A percentile compares a stretch with the other conserved stretches of the same genome.
These are phyloP conservation scores for Citrullus mucosospermus DNA, from an alignment of 306 rosid species.

Conservation along the genomic window DNA sequence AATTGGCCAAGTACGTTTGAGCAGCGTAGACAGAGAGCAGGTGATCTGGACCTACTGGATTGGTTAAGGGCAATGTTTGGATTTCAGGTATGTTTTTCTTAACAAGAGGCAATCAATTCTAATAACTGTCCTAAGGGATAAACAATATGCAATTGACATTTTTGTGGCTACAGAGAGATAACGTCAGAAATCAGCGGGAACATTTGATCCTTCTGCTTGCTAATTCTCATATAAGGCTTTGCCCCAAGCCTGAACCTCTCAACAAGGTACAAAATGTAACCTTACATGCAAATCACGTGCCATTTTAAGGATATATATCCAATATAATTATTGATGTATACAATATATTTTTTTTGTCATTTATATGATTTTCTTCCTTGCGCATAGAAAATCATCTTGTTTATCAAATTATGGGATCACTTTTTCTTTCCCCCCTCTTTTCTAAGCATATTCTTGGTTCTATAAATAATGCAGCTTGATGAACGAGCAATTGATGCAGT, in stretches of 20 bases:
- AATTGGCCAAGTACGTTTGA: constrained; percentile 78
- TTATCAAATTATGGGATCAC: background rate
- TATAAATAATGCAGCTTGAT: constrained; percentile 58
- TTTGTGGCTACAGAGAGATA: constrained; percentile 61
- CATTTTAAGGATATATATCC: background rate
- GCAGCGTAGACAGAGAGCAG: constrained; percentile 64
- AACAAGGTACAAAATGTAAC: constrained; percentile 46
- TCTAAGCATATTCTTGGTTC: background rate
- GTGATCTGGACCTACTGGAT: constrained; percentile 81
- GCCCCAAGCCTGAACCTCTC: constrained; percentile 94
- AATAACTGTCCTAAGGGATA: background rate
- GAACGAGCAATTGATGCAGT: constrained; percentile 75
- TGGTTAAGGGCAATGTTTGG: constrained; percentile 97
- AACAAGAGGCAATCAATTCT: constrained; percentile 1
- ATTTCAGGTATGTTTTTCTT: constrained; percentile 52
- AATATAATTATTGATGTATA: background rate
- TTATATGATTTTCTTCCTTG: background rate
- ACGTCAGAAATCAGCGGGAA: constrained; percentile 93
- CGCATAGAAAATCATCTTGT: background rate
- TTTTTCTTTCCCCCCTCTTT: background rate
- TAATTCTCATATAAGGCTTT: constrained; percentile 66
- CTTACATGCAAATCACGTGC: constrained; percentile 1
- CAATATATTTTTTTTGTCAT: background rate
- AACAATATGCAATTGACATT: constrained; percentile 15
- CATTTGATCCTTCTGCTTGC: constrained; percentile 87